Percentiles rank a stretch among this genome's conserved stretches.
phyloP scores from a whole-genome alignment of 2,329 filamentous ascomycete species.

The Ceratocystiopsis sp. region DNA sequence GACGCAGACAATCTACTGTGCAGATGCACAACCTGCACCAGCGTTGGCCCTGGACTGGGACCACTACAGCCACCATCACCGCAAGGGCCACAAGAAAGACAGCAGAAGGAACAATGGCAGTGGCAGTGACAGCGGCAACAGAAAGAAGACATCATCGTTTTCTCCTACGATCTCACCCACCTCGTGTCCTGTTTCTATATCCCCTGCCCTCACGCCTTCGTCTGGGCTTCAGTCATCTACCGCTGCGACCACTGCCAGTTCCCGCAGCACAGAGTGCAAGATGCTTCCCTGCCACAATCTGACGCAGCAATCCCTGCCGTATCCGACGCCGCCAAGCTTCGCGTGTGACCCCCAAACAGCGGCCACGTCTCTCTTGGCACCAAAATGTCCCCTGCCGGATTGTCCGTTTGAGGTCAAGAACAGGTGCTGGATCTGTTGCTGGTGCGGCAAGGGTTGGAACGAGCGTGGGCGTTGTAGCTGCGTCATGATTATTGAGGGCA shows the following conservation, averaged over 20 bases:
- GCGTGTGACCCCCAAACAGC: slow-evolving; percentile 15
- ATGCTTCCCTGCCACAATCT: slow-evolving; percentile 24
- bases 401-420: slow-evolving; percentile 33
- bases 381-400: slow-evolving; percentile 26
- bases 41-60: not conserved
- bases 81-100: not conserved
- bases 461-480: slow-evolving; percentile 30
- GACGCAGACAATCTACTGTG: slow-evolving; percentile 27
- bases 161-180: slow-evolving; percentile 8
- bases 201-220: too few relatives aligned
- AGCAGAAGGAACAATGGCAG: not conserved
- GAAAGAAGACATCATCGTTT: slow-evolving; percentile 2
- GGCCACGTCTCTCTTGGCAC: slow-evolving; percentile 15
- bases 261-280: not conserved
- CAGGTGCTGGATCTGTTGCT: slow-evolving; percentile 37
- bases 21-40: slow-evolving; percentile 17
- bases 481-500: slow-evolving; percentile 34
- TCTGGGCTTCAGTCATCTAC: too few relatives aligned
- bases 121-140: slow-evolving; percentile 2
- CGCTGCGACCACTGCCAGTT: too few relatives aligned
- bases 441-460: slow-evolving; percentile 37
- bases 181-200: slow-evolving; percentile 6
- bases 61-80: not conserved
- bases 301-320: slow-evolving; percentile 25
- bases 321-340: slow-evolving; percentile 29